Base-by-base conservation (phyloP, 768 basidiomycete genomes). In the Pleurotus djamor region DNA sequence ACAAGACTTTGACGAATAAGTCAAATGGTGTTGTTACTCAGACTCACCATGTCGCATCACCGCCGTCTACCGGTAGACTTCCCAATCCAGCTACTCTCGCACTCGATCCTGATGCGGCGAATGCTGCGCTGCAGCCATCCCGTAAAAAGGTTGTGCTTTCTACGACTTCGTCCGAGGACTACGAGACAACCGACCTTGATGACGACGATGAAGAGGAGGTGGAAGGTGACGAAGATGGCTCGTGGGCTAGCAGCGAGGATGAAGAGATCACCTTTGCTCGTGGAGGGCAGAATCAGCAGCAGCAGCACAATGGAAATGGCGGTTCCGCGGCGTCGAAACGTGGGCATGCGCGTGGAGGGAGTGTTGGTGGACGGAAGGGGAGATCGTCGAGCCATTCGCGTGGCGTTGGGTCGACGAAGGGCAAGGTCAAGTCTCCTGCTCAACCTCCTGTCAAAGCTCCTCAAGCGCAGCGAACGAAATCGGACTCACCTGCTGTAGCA, bases 211-310 rank as follows among this genome's bases (percentile, higher is more conserved):
- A 76, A 28, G 21, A 28, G 21, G 21, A 28, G 3, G 21, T 28
- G 21, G 21, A 28, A 3, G 21, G 21, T 17, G 79, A 78, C 38
- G 79, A 80, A 12, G 78, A 80, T 60, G 83, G 69, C 28, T 70
- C 69, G 47, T 89, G 87, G 87, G 82, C 81, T 44, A 86, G 83
- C 5, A 87, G 86, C 59, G 85, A 81, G 13, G 75, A 74, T 43
- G 73, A 72, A 38, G 74, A 69, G 13, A 52, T 68, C 58, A 63
- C 61, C 28, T 58, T 60, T 58, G 10, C 63, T 56, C n/a, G 59
- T 47, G 55, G 49, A 41, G 45, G 57, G 3, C 21, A 28, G 3
- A 28, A 28, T 28, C 21, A 28, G 1, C 21, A 28, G 1, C 21
- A 28, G 17, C 10, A 9, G 41, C n/a, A 41, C 13, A 51, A 49